phyloP scores from a whole-genome alignment of 164 flowering plant genomes.

The Nelumbo lutea region DNA sequence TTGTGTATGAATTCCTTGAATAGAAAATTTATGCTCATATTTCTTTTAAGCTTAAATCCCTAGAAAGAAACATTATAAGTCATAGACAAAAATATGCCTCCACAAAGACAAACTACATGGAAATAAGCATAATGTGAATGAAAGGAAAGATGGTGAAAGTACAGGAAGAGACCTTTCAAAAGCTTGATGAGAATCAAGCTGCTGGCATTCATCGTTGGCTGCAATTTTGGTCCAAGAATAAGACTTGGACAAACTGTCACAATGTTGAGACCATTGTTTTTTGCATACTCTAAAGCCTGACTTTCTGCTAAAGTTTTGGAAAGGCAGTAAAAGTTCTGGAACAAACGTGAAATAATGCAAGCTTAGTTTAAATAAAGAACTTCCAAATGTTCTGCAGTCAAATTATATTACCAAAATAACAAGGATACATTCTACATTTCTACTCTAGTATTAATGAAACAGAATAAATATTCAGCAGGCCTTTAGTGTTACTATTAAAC shows the following conservation, averaged over 20 bases:
- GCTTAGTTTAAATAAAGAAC: neutral
- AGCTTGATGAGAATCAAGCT: constrained; percentile 30
- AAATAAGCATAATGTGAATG: neutral
- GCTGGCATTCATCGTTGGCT: constrained; percentile 43
- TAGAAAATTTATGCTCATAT: too few relatives aligned
- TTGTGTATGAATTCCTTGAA: too few relatives aligned
- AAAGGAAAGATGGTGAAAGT: neutral
- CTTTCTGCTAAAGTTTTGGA: constrained; percentile 55
- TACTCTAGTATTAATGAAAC: too few relatives aligned
- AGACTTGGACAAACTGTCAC: constrained; percentile 46
- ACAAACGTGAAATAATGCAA: neutral
- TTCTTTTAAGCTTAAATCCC: too few relatives aligned
- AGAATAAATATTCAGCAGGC: too few relatives aligned
- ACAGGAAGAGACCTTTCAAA: constrained; percentile 32
- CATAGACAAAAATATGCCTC: neutral
- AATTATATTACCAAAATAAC: neutral
- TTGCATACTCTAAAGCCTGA: constrained; percentile 44
- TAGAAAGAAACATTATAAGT: too few relatives aligned
- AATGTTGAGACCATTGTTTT: constrained; percentile 36
- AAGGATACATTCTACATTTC: too few relatives aligned
- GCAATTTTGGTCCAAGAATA: constrained; percentile 57
- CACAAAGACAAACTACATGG: neutral
- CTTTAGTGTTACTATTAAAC: too few relatives aligned
- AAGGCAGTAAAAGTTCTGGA: constrained; percentile 48
- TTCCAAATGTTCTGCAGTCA: neutral